Conservation (phyloP, 2,329 filamentous ascomycete genomes). For the Neobulgaria alba region DNA sequence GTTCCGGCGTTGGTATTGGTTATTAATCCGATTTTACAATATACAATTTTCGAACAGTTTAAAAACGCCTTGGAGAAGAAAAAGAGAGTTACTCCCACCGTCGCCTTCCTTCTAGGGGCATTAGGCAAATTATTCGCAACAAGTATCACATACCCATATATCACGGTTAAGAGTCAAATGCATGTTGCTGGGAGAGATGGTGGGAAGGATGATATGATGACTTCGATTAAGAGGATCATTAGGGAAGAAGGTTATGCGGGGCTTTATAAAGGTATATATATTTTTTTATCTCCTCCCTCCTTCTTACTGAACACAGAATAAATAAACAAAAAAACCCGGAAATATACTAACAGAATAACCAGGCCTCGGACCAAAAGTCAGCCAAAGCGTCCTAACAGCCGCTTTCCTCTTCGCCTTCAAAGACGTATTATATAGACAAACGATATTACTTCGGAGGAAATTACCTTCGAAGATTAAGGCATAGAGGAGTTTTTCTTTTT, state of each 20-base stretch:
- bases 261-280: constrained; percentile 73
- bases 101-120: constrained; percentile 87
- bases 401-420: constrained; percentile 98
- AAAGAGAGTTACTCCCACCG: constrained; percentile 66
- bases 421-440: constrained; percentile 85
- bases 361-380: constrained; percentile 95
- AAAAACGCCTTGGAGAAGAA: constrained; percentile 82
- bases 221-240: constrained; percentile 70
- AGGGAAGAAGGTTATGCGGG: constrained; percentile 85
- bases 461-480: no score
- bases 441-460: constrained; percentile 50
- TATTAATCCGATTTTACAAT: constrained; percentile 97
- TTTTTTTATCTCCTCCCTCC: no score
- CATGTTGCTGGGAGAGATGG: constrained; percentile 74
- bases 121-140: constrained; percentile 93
- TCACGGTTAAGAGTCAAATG: constrained; percentile 97
- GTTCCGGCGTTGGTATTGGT: constrained; percentile 88
- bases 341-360: constrained; percentile 15
- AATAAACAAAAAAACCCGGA: no score
- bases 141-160: constrained; percentile 92
- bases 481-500: no score
- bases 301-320: no score
- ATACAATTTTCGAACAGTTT: constrained; percentile 97
- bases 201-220: constrained; percentile 73
- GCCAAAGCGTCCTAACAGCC: constrained; percentile 92